Percentiles rank a stretch among this genome's conserved stretches.
Evolutionary conservation across 768 basidiomycete genomes (phyloP).

Genomic region (Mycena albidolilacea): DNA sequence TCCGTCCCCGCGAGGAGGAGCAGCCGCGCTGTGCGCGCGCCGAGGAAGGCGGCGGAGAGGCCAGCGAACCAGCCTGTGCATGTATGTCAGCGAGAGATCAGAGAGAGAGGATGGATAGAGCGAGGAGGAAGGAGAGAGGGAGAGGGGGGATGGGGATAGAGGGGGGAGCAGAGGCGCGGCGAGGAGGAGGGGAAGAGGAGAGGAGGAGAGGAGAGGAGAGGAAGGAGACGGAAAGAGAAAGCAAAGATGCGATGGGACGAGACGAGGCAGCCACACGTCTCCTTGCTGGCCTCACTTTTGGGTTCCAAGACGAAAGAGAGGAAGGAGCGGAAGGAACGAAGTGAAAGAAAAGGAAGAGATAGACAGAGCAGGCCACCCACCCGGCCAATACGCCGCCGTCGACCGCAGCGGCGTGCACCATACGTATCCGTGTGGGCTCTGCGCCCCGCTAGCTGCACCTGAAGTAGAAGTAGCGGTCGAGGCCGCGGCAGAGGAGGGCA

Average conservation of each 20-base stretch:
- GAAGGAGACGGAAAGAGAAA: no score
- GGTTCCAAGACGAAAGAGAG: neutral
- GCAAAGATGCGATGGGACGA: no score
- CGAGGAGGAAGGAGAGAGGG: neutral
- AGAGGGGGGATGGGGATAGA: neutral
- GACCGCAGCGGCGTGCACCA: constrained; percentile 91
- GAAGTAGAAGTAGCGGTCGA: constrained; percentile 45
- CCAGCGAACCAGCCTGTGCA: constrained; percentile 89
- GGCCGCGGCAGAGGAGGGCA: constrained; percentile 42
- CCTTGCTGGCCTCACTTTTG: no score
- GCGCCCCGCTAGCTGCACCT: neutral
- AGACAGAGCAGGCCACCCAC: constrained; percentile 58
- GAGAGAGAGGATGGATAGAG: neutral
- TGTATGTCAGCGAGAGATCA: neutral
- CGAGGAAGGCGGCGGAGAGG: constrained; percentile 85
- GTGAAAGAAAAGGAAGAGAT: neutral
- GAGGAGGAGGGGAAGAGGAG: neutral
- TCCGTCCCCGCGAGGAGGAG: constrained; percentile 95
- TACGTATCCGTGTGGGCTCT: constrained; percentile 58
- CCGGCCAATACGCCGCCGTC: constrained; percentile 92
- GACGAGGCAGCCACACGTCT: no score
- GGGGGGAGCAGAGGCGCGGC: neutral
- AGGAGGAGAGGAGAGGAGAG: no score
- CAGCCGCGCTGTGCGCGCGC: constrained; percentile 84
- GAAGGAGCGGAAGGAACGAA: neutral